Evolutionary conservation across 345 rosid genomes (phyloP), one percentile per base, ranked within the genome.

Genomic region (Eucalyptus cloeziana): DNA sequence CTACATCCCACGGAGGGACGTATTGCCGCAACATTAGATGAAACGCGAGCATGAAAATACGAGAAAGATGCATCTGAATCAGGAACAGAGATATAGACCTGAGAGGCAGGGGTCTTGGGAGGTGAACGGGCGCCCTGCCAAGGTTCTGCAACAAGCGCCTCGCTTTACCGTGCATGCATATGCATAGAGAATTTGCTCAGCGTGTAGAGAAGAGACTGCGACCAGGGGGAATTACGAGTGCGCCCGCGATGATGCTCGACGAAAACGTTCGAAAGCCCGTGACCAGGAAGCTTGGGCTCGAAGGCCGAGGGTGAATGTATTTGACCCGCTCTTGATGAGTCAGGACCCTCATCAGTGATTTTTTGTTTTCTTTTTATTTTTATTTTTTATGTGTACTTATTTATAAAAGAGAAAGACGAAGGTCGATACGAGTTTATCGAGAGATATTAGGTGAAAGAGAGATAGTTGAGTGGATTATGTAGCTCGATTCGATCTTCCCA

Each of bases 71-170:
- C 67, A 58, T 58, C 30, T 25, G 67, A 58, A 58, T 58, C 13
- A 25, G 67, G 67, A 60, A 27, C 67, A 60, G 67, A 27, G 30
- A 60, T 6, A 60, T 60, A 60, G 8, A 60, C 85, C 87, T 47
- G 86, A 49, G 86, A n/a, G 67, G 88, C 62, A 89, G 56, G 90
- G 92, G 91, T 86, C 88, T 88, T 87, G 90, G 89, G 89, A 88
- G 86, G 93, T 86, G 58, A 86, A 37, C 86, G 89, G 88, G 90
- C 85, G 85, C 83, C n/a, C 85, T 88, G 91, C 87, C 67, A 89
- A 87, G 54, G 89, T 93, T 92, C 91, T 91, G 89, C 86, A 93
- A 93, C 87, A 94, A 90, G 86, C 89, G 94, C 94, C 94, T 93
- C 89, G 90, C 95, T 92, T 92, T 95, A 93, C 88, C 94, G 2